Evolutionary conservation across 2,329 filamentous ascomycete genomes (phyloP), one percentile per base, ranked within the genome.

Genomic region (Sclerotinia glacialis): DNA sequence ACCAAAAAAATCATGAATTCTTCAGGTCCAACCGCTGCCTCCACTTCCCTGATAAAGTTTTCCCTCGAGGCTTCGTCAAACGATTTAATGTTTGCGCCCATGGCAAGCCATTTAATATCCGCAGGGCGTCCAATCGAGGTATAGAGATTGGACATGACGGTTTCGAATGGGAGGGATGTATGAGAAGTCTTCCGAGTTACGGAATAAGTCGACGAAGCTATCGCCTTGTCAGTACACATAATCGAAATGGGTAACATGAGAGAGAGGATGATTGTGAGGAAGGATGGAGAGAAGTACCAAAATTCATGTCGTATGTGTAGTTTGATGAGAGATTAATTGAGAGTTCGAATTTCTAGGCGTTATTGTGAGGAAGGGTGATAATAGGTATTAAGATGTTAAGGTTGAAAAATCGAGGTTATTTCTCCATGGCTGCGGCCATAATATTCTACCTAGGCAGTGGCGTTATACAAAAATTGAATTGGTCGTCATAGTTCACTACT

Each of bases 1-100:
- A 71, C 71, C 9, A 66, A 42, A 37, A 71, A 72, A 14, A 68
- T 67, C 70, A 73, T 73, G 50, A 73, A 73, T 28, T 65, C 69
- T 61, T 72, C 67, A 26, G 67, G 67, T 14, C 71, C 71, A 64
- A 69, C 44, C 1, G 26, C n/a, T 8, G 55, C 52, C 6, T 68
- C 58, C 2, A 68, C 53, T n/a, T 23, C 28, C 14, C 49, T 31
- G 2, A 63, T 64, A 46, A 70, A 72, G 2, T 52, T 14, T n/a
- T 71, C 66, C 42, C 65, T 66, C n/a, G 49, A 47, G 2, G 3
- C 37, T 42, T 63, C 58, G 16, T 66, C 50, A 28, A 63, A 62
- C 0, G 52, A 64, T 1, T 34, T 65, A 31, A 70, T 69, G 31
- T 37, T 66, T 40, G 64, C 67, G 3, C 40, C 59, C 7, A 69